A percentile compares a stretch with the other conserved stretches of the same genome.
Evolutionary conservation across 768 basidiomycete genomes (phyloP).

Genomic region (Suillus clintonianus): DNA sequence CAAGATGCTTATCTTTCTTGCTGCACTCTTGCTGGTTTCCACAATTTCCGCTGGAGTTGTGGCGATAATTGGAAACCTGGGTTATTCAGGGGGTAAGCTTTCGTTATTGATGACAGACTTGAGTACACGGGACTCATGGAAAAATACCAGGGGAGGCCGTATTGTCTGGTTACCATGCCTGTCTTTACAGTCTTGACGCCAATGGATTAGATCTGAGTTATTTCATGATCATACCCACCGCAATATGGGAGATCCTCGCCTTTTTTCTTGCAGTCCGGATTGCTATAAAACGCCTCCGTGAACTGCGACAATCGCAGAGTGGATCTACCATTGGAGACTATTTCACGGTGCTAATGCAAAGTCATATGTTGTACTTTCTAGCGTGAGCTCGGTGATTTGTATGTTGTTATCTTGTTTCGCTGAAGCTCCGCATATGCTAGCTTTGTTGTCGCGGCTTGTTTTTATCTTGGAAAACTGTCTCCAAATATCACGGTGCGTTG

Average conservation of each 20-base stretch:
- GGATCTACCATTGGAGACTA: background rate
- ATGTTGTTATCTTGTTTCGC: background rate
- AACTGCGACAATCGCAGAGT: background rate
- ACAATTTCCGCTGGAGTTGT: background rate
- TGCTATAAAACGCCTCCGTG: background rate
- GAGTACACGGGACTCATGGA: background rate
- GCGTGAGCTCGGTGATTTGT: background rate
- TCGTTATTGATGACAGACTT: background rate
- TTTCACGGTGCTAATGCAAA: background rate
- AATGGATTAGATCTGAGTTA: too few relatives aligned
- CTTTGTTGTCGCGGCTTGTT: background rate
- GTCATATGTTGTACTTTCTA: background rate
- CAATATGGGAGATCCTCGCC: background rate
- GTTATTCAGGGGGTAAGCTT: background rate
- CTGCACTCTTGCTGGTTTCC: background rate
- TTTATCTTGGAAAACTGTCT: background rate
- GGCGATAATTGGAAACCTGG: background rate
- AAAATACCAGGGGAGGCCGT: background rate
- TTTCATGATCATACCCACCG: background rate
- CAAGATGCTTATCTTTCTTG: background rate
- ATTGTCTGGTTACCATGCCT: background rate
- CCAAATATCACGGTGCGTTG: background rate
- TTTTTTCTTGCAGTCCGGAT: background rate
- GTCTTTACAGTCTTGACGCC: background rate
- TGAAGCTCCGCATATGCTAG: background rate